Base-by-base conservation (phyloP, 148 eudicot species). In the Euryodendron excelsum region DNA sequence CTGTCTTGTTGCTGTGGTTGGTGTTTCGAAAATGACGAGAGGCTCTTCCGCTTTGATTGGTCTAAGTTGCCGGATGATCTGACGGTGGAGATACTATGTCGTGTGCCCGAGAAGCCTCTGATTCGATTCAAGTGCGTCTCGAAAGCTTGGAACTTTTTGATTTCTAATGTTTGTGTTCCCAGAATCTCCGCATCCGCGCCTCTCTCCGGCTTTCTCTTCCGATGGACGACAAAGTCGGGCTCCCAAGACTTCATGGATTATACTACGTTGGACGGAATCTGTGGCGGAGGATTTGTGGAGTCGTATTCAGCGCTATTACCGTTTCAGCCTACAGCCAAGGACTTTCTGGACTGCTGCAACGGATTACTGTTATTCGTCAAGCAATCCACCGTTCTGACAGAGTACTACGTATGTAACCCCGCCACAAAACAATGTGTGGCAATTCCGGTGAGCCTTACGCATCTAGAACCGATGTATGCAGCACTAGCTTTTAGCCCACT, bases 361-460 rank as follows among this genome's bases (percentile, higher is more conserved):
- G 58, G 78, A 5, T 39, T 76, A 2, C 39, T 61, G 2, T 3
- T 76, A 30, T 13, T 63, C 17, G 37, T 50, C 23, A 30, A 63
- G 5, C 9, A 21, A 59, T 27, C 28, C 15, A 15, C 34, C 47
- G 4, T 17, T 41, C 70, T 23, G 13, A 3, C 34, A 21, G 9
- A 44, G 59, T 63, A 45, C 70, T 76, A 76, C 23, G 55, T 76
- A 15, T 76, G 70, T 47, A 76, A 76, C 37, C 78, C 78, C 41
- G 60, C 78, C 59, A 76, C 78, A 45, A 76, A 45, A 76, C 70
- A 76, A 44, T 76, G 78, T 45, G 36, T 76, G n/a, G n/a, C 21
- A 27, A 18, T 76, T 18, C 78, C 78, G 2, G 20, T 28, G 34
- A 62, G 17, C 36, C 28, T 41, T 33, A 45, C 25, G 2, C 78